A percentile compares a stretch with the other conserved stretches of the same genome.
Conservation (phyloP, 345 rosid species). For the Bretschneidera sinensis region DNA sequence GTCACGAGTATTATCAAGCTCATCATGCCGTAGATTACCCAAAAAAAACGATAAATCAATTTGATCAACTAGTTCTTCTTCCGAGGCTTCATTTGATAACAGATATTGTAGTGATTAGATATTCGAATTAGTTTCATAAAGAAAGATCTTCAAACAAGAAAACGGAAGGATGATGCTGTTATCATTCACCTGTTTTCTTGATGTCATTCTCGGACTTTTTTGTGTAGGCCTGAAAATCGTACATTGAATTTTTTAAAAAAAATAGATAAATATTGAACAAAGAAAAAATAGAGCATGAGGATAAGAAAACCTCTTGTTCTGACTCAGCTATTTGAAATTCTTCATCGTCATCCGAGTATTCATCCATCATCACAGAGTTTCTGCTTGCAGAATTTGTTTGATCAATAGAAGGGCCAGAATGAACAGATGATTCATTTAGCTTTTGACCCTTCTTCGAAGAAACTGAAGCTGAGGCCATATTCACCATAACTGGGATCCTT, state of each 20-base stretch:
- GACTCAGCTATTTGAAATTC: slow-evolving; percentile 84
- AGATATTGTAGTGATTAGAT: slow-evolving; percentile 13
- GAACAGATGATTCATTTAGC: slow-evolving; percentile 39
- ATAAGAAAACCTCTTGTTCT: slow-evolving; percentile 70
- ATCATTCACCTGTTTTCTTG: slow-evolving; percentile 58
- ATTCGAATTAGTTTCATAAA: neutral
- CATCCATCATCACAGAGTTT: slow-evolving; percentile 76
- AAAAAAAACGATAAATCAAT: slow-evolving; percentile 82
- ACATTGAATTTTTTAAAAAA: slow-evolving; percentile 8
- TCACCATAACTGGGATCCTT: slow-evolving; percentile 96
- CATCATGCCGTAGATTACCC: slow-evolving; percentile 84
- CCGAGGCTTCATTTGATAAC: slow-evolving; percentile 37
- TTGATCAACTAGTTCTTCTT: slow-evolving; percentile 67
- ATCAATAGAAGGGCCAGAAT: slow-evolving; percentile 53
- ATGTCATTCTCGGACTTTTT: slow-evolving; percentile 43
- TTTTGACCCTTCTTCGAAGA: slow-evolving; percentile 48
- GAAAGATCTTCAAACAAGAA: neutral
- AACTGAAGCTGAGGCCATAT: slow-evolving; percentile 77
- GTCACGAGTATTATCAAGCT: slow-evolving; percentile 74
- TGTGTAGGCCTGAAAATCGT: slow-evolving; percentile 42
- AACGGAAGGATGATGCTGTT: slow-evolving; percentile 8
- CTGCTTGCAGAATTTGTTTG: slow-evolving; percentile 59
- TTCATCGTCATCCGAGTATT: slow-evolving; percentile 91
- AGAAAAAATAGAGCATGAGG: slow-evolving; percentile 7
- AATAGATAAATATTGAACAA: neutral